phyloP scores from a whole-genome alignment of 306 rosid species.

The Hippophae gyantsensis region DNA sequence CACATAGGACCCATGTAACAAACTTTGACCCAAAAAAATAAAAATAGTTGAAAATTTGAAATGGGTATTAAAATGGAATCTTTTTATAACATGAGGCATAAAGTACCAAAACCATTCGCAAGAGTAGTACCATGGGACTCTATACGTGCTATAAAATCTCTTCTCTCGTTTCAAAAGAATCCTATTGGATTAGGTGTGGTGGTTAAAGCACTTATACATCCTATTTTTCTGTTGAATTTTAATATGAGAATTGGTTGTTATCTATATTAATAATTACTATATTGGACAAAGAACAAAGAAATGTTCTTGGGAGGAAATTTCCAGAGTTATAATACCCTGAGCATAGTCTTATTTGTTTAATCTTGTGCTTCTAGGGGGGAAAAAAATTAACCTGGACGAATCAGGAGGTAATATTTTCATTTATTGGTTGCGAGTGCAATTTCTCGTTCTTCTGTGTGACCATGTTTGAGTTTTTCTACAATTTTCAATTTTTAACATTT shows the following conservation, averaged over 20 bases:
- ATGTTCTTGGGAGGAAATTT: neutral
- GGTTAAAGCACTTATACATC: too few species aligned
- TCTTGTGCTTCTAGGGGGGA: neutral
- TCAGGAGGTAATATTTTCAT: neutral
- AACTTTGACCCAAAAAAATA: too few species aligned
- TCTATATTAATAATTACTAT: neutral
- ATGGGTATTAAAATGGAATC: too few species aligned
- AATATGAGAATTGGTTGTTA: neutral
- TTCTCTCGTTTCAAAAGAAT: too few species aligned
- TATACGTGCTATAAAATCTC: too few species aligned
- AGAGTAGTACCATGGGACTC: too few species aligned
- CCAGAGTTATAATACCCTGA: neutral
- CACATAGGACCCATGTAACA: too few species aligned
- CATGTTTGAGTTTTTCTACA: neutral
- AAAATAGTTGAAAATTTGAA: too few species aligned
- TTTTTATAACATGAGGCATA: too few species aligned
- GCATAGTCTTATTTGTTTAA: neutral
- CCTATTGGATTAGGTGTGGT: too few species aligned
- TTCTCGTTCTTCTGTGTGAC: neutral
- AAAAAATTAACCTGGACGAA: neutral
- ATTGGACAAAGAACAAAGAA: neutral
- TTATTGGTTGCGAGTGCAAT: neutral
- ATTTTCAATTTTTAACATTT: neutral
- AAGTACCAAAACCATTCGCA: too few species aligned
- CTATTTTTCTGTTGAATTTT: too few species aligned